Evolutionary conservation across 1,284 basidiomycete genomes (phyloP).

Genomic region (Tetrapyrgos nigripes): DNA sequence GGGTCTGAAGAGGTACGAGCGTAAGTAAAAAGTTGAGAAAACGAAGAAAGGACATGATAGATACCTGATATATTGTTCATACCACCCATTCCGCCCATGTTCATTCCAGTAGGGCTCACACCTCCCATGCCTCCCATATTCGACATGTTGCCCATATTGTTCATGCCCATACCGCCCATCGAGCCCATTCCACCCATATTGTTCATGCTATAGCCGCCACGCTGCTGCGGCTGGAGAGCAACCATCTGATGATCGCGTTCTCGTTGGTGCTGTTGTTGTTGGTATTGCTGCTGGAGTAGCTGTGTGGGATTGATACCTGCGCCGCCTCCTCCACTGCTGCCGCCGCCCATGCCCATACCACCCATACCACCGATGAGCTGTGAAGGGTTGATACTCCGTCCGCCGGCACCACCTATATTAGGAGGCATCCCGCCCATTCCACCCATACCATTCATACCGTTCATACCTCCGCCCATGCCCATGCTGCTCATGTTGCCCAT

Average conservation of each 20-base stretch:
- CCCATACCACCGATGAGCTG: background rate
- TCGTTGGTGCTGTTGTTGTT: conserved; percentile 5
- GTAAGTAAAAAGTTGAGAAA: background rate
- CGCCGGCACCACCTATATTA: conserved; percentile 5
- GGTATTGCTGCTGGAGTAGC: conserved; percentile 9
- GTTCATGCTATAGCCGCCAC: conserved; percentile 1
- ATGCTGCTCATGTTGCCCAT: conserved; percentile 11
- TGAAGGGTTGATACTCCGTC: conserved; percentile 1
- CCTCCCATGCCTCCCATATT: background rate
- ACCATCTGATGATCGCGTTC: conserved; percentile 11
- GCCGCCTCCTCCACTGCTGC: background rate
- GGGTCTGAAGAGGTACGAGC: background rate
- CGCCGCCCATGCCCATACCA: conserved; percentile 4
- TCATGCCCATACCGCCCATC: background rate
- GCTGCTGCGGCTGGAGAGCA: conserved; percentile 10
- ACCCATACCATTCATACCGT: background rate
- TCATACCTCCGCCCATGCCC: conserved; percentile 5
- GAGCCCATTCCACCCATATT: conserved; percentile 8
- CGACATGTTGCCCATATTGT: background rate
- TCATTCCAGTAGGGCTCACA: background rate
- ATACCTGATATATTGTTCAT: background rate
- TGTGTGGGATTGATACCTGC: conserved; percentile 10
- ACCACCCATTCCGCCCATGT: background rate
- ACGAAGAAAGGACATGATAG: conserved; percentile 1
- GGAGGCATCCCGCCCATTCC: conserved; percentile 4